Evolutionary conservation across 768 basidiomycete genomes (phyloP), one percentile per base, ranked within the genome.

Genomic region (Boletus rex-veris): DNA sequence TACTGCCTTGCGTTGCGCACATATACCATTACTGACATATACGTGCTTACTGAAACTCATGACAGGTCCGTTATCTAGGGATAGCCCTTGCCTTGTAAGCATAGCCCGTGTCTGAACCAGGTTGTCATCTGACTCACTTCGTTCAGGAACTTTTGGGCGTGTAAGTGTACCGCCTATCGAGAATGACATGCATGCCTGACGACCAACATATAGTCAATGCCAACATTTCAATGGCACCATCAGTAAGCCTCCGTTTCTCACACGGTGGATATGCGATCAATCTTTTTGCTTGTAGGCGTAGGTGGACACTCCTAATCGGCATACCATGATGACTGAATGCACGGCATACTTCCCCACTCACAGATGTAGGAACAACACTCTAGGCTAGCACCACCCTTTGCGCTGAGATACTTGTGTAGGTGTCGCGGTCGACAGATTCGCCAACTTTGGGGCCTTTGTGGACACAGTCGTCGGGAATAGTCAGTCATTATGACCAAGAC

Each of bases 11-110:
- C 19, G 9, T 19, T 7, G 3, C 24, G 4, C 16, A 7, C 14
- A 30, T 45, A 6, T 36, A 36, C 6, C 35, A 36, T 36, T 15
- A 6, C 35, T 36, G 12, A 36, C 35, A 26, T 26, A 0, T 2
- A 26, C 7, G 7, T 28, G 28, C 28, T 8, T 28, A 28, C 28
- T 28, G 28, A 26, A 12, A 18, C 26, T 7, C 6, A 16, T 50
- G 33, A 5, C 21, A 64, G 62, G 55, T 46, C 11, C 62, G 54
- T 3, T 64, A 64, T 31, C 9, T 64, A 15, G 62, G 62, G 1
- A 56, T 60, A 30, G 54, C 52, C 24, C 39, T 60, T n/a, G 48
- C 58, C 1, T 9, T 64, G 63, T 64, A 48, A 55, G 63, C 30
- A 14, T 4, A 21, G 7, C 16, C 18, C 21, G 5, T 38, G 11